These are phyloP conservation scores for Talaromyces sp. DNA, from an alignment of 2,329 filamentous ascomycete genomes.

Conservation along the genomic window DNA sequence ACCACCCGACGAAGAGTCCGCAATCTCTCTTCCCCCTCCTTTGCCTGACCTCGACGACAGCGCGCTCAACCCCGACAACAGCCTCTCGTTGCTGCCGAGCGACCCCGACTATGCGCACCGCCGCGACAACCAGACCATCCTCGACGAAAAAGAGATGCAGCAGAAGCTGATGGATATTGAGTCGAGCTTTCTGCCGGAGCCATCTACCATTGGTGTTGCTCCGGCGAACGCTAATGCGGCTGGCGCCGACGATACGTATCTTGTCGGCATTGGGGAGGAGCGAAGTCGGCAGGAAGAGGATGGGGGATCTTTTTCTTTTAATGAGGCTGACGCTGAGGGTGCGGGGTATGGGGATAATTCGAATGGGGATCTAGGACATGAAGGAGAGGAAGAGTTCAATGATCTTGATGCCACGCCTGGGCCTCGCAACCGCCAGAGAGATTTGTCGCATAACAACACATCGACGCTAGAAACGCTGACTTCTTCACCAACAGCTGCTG, in stretches of 20 bases:
- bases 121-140: slow-evolving; percentile 34
- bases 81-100: slow-evolving; percentile 9
- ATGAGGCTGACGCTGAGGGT: slow-evolving; percentile 20
- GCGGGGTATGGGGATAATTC: slow-evolving; percentile 1
- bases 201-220: slow-evolving; percentile 38
- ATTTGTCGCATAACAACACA: slow-evolving; percentile 18
- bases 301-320: slow-evolving; percentile 16
- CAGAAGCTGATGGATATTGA: slow-evolving; percentile 57
- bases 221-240: slow-evolving; percentile 19
- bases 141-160: slow-evolving; percentile 57
- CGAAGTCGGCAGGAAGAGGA: background rate
- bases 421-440: background rate
- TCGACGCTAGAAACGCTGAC: slow-evolving; percentile 37
- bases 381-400: slow-evolving; percentile 6
- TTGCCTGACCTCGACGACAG: slow-evolving; percentile 1
- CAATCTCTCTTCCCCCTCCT: slow-evolving; percentile 1
- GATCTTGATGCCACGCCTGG: slow-evolving; percentile 10
- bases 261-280: slow-evolving; percentile 30
- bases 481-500: slow-evolving; percentile 42
- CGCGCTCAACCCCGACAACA: background rate
- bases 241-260: slow-evolving; percentile 40
- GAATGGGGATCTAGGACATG: slow-evolving; percentile 2
- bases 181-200: slow-evolving; percentile 58
- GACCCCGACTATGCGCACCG: slow-evolving; percentile 24
- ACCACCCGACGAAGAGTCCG: background rate